These are phyloP conservation scores for Pestalotiopsis fici DNA, from an alignment of 2,329 filamentous ascomycete genomes.

Conservation along the genomic window DNA sequence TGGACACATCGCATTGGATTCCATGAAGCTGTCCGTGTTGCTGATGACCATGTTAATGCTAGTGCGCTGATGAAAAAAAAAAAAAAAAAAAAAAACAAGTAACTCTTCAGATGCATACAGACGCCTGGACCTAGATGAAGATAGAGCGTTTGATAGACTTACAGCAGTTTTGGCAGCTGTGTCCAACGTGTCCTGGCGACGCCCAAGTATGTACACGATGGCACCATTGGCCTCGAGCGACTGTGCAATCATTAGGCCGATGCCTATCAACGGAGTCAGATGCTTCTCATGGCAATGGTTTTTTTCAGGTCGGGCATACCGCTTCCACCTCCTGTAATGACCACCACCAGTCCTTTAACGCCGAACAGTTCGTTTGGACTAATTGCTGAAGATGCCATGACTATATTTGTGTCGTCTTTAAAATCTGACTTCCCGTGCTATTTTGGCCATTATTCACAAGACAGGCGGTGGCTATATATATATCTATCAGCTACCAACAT, in stretches of 20 bases:
- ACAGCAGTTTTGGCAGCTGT: slow-evolving; percentile 40
- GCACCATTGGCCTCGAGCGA: slow-evolving; percentile 40
- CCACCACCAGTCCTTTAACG: neutral
- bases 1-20: slow-evolving; percentile 62
- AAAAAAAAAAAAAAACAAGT: neutral
- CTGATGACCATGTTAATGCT: slow-evolving; percentile 11
- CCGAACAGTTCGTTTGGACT: neutral
- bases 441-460: neutral
- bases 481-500: neutral
- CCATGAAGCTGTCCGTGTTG: slow-evolving; percentile 63
- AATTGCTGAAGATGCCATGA: neutral
- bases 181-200: slow-evolving; percentile 36
- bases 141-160: slow-evolving; percentile 12
- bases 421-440: neutral
- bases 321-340: neutral
- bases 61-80: neutral
- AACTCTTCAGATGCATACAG: no score
- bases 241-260: slow-evolving; percentile 60
- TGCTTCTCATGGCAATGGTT: neutral
- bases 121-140: neutral
- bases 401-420: neutral
- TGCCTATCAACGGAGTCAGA: slow-evolving; percentile 43
- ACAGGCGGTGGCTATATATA: neutral
- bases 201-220: slow-evolving; percentile 43
- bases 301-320: neutral